A percentile compares a stretch with the other conserved stretches of the same genome.
These are phyloP conservation scores for Aaosphaeria arxii DNA, from an alignment of 2,329 filamentous ascomycete genomes.

Conservation along the genomic window DNA sequence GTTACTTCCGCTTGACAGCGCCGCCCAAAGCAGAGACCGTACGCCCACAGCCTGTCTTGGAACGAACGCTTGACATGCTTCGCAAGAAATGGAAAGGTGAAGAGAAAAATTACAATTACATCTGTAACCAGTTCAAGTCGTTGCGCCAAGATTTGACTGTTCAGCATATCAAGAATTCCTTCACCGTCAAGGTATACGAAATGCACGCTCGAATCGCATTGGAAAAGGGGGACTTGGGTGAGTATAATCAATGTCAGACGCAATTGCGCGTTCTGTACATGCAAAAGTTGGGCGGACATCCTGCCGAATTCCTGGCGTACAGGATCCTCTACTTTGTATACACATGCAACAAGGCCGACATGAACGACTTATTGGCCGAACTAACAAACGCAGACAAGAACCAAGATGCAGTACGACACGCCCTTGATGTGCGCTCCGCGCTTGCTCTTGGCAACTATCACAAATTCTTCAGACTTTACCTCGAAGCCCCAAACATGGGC, in stretches of 20 bases:
- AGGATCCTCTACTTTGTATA: slow-evolving; percentile 99
- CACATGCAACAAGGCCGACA: slow-evolving; percentile 94
- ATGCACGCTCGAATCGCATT: slow-evolving; percentile 95
- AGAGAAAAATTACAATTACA: slow-evolving; percentile 93
- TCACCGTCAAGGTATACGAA: slow-evolving; percentile 95
- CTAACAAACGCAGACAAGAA: slow-evolving; percentile 96
- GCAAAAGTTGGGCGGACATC: slow-evolving; percentile 81
- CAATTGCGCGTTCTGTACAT: slow-evolving; percentile 90
- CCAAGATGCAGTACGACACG: slow-evolving; percentile 81
- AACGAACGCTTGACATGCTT: slow-evolving; percentile 80
- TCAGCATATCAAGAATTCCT: slow-evolving; percentile 93
- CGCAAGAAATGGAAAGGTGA: slow-evolving; percentile 89
- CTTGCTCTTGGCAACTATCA: slow-evolving; percentile 95
- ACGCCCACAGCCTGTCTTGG: slow-evolving; percentile 75
- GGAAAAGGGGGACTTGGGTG: slow-evolving; percentile 98
- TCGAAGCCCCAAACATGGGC: slow-evolving; percentile 93
- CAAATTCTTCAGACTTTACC: slow-evolving; percentile 94
- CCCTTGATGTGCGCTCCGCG: slow-evolving; percentile 84
- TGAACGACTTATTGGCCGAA: slow-evolving; percentile 98
- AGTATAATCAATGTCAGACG: slow-evolving; percentile 99
- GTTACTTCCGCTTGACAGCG: slow-evolving; percentile 88
- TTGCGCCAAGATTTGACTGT: slow-evolving; percentile 97
- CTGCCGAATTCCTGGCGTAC: slow-evolving; percentile 97
- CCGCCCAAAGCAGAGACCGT: slow-evolving; percentile 86
- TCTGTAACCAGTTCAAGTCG: slow-evolving; percentile 99